These are phyloP conservation scores for Gracilariopsis chorda DNA, from an alignment of 23 red algal species.

Conservation along the genomic window DNA sequence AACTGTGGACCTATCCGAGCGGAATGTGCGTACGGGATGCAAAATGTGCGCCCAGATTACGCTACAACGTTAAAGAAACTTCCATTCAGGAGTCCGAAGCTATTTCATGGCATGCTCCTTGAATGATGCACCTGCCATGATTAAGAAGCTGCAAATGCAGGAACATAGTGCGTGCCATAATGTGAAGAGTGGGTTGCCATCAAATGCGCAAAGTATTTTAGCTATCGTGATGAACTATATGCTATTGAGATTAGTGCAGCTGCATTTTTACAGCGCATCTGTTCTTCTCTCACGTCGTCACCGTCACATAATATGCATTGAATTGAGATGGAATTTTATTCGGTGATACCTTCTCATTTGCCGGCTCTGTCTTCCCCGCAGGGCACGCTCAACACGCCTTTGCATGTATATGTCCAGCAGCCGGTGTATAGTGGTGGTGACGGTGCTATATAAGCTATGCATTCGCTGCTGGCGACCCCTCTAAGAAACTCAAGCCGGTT, in stretches of 20 bases:
- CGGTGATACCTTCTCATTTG: neutral
- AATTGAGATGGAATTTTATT: neutral
- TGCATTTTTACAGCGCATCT: neutral
- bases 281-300: neutral
- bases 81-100: constrained; percentile 3
- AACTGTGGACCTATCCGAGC: constrained; percentile 6
- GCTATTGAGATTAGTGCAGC: neutral
- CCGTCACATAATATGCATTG: neutral
- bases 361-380: neutral
- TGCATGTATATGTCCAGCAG: neutral
- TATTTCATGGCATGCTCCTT: neutral
- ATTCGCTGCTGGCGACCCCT: too few species aligned
- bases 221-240: neutral
- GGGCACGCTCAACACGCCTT: neutral
- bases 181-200: neutral
- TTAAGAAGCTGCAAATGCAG: neutral
- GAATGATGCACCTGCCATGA: neutral
- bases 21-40: constrained; percentile 16
- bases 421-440: neutral
- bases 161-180: neutral
- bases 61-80: constrained; percentile 6
- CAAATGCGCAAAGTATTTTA: neutral
- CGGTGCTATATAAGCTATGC: neutral
- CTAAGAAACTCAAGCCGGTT: neutral
- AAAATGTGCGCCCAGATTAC: neutral